Conservation (phyloP, 1,284 basidiomycete genomes). For the Psilocybe mexicana region DNA sequence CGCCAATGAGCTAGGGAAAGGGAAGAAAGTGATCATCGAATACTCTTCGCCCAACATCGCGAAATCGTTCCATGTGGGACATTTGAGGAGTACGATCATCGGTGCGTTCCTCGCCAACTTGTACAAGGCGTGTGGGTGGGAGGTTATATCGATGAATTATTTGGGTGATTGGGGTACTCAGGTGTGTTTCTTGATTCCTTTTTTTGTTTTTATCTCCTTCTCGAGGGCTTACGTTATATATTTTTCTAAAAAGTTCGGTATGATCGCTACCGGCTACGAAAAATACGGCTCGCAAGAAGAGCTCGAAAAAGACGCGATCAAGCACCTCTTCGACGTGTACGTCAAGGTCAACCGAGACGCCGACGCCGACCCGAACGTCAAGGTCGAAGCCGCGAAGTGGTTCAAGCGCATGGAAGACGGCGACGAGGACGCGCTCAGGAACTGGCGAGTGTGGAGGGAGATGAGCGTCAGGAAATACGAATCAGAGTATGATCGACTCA, state of each 20-base stretch:
- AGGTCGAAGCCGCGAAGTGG: conserved; percentile 83
- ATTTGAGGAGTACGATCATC: conserved; percentile 96
- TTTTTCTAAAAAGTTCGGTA: conserved; percentile 57
- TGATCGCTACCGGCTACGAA: conserved; percentile 92
- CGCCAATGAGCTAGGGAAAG: conserved; percentile 70
- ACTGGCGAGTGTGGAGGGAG: conserved; percentile 95
- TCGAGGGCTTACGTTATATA: not conserved
- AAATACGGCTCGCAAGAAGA: conserved; percentile 87
- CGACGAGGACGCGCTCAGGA: conserved; percentile 78
- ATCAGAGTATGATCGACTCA: conserved; percentile 88
- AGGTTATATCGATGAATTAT: conserved; percentile 91
- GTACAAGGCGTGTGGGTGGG: conserved; percentile 93
- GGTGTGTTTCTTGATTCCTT: conserved; percentile 41
- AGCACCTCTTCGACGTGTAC: conserved; percentile 94
- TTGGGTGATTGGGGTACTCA: conserved; percentile 95
- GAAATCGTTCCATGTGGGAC: conserved; percentile 98
- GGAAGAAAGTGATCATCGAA: conserved; percentile 83
- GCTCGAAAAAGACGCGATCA: conserved; percentile 89
- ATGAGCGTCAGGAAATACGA: conserved; percentile 91
- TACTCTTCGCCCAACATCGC: conserved; percentile 99
- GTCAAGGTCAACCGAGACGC: conserved; percentile 93
- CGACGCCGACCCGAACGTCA: conserved; percentile 69
- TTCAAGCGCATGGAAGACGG: conserved; percentile 98
- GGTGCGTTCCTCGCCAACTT: conserved; percentile 93
- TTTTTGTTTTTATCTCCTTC: not conserved